A percentile compares a stretch with the other conserved stretches of the same genome.
Evolutionary conservation across 2,329 filamentous ascomycete species (phyloP).

Genomic region (Ascochyta viciae-villosae): DNA sequence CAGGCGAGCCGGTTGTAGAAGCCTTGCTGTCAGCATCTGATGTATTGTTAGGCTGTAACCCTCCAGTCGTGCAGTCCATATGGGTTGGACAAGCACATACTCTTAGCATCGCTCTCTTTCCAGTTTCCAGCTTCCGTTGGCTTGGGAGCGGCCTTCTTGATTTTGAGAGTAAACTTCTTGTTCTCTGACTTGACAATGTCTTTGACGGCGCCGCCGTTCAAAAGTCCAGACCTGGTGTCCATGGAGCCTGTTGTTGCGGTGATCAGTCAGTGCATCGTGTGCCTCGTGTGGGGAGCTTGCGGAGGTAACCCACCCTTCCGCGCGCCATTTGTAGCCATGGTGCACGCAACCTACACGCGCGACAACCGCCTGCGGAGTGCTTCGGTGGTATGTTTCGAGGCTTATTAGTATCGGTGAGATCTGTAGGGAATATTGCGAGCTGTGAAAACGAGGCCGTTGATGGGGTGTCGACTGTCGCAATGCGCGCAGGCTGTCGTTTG

Average conservation of each 20-base stretch:
- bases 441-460: constrained; percentile 21
- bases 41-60: neutral
- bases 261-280: constrained; percentile 25
- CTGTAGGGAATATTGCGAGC: constrained; percentile 11
- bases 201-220: constrained; percentile 42
- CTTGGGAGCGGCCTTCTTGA: constrained; percentile 70
- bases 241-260: constrained; percentile 35
- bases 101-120: constrained; percentile 70
- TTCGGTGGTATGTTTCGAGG: constrained; percentile 23
- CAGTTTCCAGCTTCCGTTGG: constrained; percentile 73
- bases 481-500: constrained; percentile 9
- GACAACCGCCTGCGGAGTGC: constrained; percentile 45
- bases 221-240: constrained; percentile 34
- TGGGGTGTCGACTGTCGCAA: constrained; percentile 24
- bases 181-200: constrained; percentile 49
- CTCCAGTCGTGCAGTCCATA: neutral
- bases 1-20: constrained; percentile 39
- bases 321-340: constrained; percentile 47
- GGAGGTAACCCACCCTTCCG: constrained; percentile 45
- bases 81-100: constrained; percentile 50
- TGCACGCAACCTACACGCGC: constrained; percentile 6
- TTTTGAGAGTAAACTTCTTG: constrained; percentile 50
- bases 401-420: neutral
- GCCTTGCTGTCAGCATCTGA: constrained; percentile 38
- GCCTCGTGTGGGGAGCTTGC: constrained; percentile 20